Percentiles rank a stretch among this genome's conserved stretches.
phyloP scores from a whole-genome alignment of 148 eudicot species.

The Mesembryanthemum crystallinum region DNA sequence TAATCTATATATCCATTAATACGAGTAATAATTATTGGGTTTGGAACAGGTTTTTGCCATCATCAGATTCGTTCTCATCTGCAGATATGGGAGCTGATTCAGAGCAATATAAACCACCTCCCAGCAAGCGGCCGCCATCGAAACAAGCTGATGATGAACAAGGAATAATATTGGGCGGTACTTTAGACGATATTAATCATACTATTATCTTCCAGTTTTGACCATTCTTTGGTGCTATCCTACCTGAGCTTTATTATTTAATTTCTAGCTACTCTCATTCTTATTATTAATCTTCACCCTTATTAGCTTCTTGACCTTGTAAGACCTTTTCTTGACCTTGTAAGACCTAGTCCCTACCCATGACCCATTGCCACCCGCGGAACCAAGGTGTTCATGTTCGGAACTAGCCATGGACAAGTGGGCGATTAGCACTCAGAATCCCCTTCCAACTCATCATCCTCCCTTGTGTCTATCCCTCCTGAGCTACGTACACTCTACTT shows the following conservation, averaged over 20 bases:
- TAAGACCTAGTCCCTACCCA: constrained; percentile 21
- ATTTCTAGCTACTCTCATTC: not conserved
- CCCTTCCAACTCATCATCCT: constrained; percentile 23
- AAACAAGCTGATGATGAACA: too few relatives aligned
- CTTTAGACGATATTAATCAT: too few relatives aligned
- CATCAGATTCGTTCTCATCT: too few relatives aligned
- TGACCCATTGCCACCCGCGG: not conserved
- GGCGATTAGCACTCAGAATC: not conserved
- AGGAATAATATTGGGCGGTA: too few relatives aligned
- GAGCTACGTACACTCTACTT: too few relatives aligned
- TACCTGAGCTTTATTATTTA: constrained; percentile 26
- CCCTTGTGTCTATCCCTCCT: constrained; percentile 28
- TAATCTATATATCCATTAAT: too few relatives aligned
- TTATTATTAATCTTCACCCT: not conserved
- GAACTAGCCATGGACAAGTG: not conserved
- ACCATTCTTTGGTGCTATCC: constrained; percentile 29
- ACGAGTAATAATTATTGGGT: too few relatives aligned
- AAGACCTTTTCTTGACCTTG: constrained; percentile 44
- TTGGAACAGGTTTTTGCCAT: too few relatives aligned
- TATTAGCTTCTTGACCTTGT: constrained; percentile 36
- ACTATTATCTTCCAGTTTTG: not conserved
- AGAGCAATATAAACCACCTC: too few relatives aligned
- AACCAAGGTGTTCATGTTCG: not conserved
- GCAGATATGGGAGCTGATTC: too few relatives aligned
- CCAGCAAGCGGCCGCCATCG: too few relatives aligned